Percentiles rank a stretch among this genome's conserved stretches.
Conservation (phyloP, 2,329 filamentous ascomycete species). For the Cladosporium cucumerinum region DNA sequence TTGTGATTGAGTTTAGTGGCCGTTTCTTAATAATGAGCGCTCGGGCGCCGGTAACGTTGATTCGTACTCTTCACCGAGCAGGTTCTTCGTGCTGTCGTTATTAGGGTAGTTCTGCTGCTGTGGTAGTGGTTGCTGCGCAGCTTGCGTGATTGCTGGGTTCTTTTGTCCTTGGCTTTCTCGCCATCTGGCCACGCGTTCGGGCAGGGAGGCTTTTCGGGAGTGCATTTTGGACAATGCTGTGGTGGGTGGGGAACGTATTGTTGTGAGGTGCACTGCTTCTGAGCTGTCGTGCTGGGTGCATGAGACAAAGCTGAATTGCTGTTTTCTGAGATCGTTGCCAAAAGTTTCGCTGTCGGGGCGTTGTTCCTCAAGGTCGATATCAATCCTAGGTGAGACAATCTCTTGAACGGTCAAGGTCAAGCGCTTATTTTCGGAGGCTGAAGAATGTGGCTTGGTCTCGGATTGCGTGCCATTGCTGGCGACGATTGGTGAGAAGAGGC, state of each 20-base stretch:
- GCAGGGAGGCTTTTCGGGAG: conserved; percentile 12
- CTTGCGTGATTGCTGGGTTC: background rate
- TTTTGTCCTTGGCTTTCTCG: conserved; percentile 9
- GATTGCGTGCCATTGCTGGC: background rate
- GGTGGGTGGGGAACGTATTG: conserved; percentile 2
- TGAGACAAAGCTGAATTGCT: conserved; percentile 2
- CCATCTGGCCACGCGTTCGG: conserved; percentile 7
- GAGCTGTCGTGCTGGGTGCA: conserved; percentile 7
- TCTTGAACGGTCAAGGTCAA: conserved; percentile 10
- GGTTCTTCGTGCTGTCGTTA: conserved; percentile 15
- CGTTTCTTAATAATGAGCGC: conserved; percentile 10
- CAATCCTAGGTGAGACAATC: background rate
- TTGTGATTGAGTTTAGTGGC: conserved; percentile 1
- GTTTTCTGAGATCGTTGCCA: background rate
- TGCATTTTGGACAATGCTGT: background rate
- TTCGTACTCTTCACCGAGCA: conserved; percentile 12
- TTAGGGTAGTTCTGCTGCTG: background rate
- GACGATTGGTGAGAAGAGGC: conserved; percentile 20
- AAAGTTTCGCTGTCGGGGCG: background rate
- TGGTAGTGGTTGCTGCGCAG: background rate
- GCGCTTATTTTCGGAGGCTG: conserved; percentile 1
- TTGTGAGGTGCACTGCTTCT: conserved; percentile 7
- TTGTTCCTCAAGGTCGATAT: conserved; percentile 2
- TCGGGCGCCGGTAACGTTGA: background rate
- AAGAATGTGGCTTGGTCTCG: conserved; percentile 3